These are phyloP conservation scores for Didymella glomerata DNA, from an alignment of 2,329 filamentous ascomycete species.

Conservation along the genomic window DNA sequence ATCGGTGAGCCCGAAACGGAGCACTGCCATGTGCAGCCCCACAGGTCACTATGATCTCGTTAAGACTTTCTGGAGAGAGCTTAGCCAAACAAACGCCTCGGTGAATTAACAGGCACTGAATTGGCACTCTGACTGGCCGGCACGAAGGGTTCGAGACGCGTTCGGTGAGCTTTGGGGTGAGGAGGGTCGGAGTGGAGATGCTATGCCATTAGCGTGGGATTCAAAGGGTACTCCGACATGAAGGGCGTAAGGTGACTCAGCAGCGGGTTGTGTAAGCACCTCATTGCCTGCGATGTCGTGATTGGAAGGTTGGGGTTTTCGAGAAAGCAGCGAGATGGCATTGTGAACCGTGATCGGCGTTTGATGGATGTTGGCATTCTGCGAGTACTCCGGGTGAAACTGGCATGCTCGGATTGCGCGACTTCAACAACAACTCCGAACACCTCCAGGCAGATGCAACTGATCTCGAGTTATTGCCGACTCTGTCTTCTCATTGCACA, in stretches of 20 bases:
- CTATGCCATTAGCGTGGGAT: constrained; percentile 8
- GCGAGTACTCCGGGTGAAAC: neutral
- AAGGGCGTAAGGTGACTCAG: constrained; percentile 16
- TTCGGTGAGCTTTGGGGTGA: neutral
- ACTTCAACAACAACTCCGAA: neutral
- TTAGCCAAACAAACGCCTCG: neutral
- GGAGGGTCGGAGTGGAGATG: constrained; percentile 8
- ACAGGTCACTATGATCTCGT: constrained; percentile 5
- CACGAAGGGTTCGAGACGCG: neutral
- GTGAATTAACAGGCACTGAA: neutral
- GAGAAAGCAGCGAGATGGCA: neutral
- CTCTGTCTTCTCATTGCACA: neutral
- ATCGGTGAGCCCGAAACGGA: neutral
- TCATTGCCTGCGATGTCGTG: neutral
- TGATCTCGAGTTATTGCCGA: neutral
- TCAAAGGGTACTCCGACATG: constrained; percentile 11
- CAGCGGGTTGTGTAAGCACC: constrained; percentile 6
- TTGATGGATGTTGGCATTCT: neutral
- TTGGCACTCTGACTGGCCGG: constrained; percentile 6
- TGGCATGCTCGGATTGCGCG: neutral
- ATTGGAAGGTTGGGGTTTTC: neutral
- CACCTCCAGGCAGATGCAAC: neutral
- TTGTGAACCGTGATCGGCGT: neutral
- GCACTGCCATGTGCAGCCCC: constrained; percentile 1
- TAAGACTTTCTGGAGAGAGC: constrained; percentile 1